Conservation (phyloP, 192 early-diverging fungal species). For the Phycomyces nitens region DNA sequence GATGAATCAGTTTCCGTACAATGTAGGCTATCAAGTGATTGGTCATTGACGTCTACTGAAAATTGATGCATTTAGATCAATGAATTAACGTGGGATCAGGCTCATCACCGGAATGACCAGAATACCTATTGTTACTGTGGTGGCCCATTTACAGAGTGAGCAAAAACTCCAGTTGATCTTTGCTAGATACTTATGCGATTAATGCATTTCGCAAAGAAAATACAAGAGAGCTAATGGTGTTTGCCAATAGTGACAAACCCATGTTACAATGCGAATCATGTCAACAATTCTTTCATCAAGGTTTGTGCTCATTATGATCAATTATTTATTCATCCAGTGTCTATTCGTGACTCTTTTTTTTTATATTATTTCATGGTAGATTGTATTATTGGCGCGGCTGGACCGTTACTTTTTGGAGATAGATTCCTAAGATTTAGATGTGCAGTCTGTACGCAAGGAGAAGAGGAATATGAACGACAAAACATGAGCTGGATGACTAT, state of each 20-base stretch:
- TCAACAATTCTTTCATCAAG: conserved; percentile 69
- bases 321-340: background rate
- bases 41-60: background rate
- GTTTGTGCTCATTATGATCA: conserved; percentile 35
- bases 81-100: conserved; percentile 43
- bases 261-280: conserved; percentile 70
- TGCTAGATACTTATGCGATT: too few relatives aligned
- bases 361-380: conserved; percentile 34
- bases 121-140: conserved; percentile 82
- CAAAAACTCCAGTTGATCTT: background rate
- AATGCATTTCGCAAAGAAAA: too few relatives aligned
- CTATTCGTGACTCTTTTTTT: background rate
- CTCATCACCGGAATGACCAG: conserved; percentile 58
- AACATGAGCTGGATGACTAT: conserved; percentile 66
- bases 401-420: conserved; percentile 66
- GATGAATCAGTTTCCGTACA: conserved; percentile 14
- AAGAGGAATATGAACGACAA: conserved; percentile 64
- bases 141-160: conserved; percentile 52
- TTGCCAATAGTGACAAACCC: conserved; percentile 47
- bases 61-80: conserved; percentile 1
- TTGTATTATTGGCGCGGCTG: conserved; percentile 57
- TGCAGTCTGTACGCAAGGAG: conserved; percentile 62
- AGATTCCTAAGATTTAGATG: conserved; percentile 74
- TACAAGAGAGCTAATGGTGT: background rate
- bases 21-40: background rate